These are phyloP conservation scores for Debaryomycetaceae sp. DNA, from an alignment of 1,139 yeast genomes.

Conservation along the genomic window DNA sequence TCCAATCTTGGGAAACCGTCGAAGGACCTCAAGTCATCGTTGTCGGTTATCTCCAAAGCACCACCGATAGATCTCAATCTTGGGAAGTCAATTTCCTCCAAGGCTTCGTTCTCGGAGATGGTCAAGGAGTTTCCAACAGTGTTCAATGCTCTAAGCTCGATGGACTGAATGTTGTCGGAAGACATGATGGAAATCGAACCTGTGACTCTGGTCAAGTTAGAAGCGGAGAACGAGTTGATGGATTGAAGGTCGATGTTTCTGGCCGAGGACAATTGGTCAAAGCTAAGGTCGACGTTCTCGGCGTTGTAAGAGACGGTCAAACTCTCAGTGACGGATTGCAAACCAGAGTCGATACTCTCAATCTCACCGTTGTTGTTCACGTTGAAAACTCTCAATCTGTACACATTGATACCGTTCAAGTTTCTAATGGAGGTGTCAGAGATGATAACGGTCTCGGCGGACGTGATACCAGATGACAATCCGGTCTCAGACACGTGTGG, in stretches of 20 bases:
- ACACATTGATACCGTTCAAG: slow-evolving; percentile 78
- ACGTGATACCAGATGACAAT: slow-evolving; percentile 70
- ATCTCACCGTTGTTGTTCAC: slow-evolving; percentile 80
- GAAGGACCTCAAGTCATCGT: slow-evolving; percentile 63
- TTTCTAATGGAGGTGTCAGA: slow-evolving; percentile 84
- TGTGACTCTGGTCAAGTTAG: slow-evolving; percentile 67
- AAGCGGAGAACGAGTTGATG: slow-evolving; percentile 67
- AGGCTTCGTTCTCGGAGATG: slow-evolving; percentile 67
- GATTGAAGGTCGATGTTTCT: slow-evolving; percentile 82
- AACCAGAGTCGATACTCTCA: slow-evolving; percentile 64
- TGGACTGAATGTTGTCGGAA: slow-evolving; percentile 49
- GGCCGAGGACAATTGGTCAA: slow-evolving; percentile 74
- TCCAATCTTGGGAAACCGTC: slow-evolving; percentile 71
- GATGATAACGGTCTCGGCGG: slow-evolving; percentile 68
- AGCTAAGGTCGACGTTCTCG: slow-evolving; percentile 62
- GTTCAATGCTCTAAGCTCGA: slow-evolving; percentile 55
- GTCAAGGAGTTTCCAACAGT: slow-evolving; percentile 79
- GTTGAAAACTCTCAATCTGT: slow-evolving; percentile 68
- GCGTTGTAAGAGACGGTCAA: slow-evolving; percentile 85
- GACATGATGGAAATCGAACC: slow-evolving; percentile 76
- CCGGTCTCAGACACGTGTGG: slow-evolving; percentile 75
- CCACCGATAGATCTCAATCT: slow-evolving; percentile 74
- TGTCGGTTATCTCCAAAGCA: slow-evolving; percentile 84
- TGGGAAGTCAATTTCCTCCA: slow-evolving; percentile 68
- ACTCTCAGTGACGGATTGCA: slow-evolving; percentile 68